Conservation (phyloP, 768 basidiomycete species). For the Tricholoma furcatifolium region DNA sequence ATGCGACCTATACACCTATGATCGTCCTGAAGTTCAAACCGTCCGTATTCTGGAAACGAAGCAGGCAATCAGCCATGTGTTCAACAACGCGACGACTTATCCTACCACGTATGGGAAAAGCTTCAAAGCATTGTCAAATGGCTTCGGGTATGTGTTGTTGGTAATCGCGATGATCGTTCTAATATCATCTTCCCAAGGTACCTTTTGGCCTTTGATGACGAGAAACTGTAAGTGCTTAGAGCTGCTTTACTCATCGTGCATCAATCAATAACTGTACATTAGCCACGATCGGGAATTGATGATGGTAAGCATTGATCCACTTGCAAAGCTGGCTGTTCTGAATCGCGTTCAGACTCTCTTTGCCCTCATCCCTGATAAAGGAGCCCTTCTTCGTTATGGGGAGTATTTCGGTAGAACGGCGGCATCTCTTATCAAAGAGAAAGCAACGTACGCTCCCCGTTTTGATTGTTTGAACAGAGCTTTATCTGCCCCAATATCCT, state of each 20-base stretch:
- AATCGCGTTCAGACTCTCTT: slow-evolving; percentile 14
- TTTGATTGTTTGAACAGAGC: background rate
- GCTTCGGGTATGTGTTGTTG: slow-evolving; percentile 17
- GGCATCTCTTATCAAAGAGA: slow-evolving; percentile 10
- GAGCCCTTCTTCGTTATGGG: slow-evolving; percentile 14
- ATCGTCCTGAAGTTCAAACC: slow-evolving; percentile 8
- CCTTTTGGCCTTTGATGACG: slow-evolving; percentile 20
- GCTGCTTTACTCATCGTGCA: background rate
- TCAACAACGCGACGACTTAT: slow-evolving; percentile 16
- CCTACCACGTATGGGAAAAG: slow-evolving; percentile 13
- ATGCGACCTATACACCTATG: slow-evolving; percentile 5
- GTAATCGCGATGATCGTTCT: background rate
- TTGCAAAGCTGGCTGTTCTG: background rate
- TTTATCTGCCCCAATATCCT: background rate
- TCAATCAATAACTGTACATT: background rate
- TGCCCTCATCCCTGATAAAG: slow-evolving; percentile 18
- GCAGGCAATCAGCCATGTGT: slow-evolving; percentile 18
- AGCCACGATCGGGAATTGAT: slow-evolving; percentile 22
- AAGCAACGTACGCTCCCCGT: slow-evolving; percentile 1
- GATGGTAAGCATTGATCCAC: slow-evolving; percentile 12
- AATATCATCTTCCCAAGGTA: slow-evolving; percentile 8
- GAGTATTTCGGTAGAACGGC: slow-evolving; percentile 16
- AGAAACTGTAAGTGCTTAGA: slow-evolving; percentile 9
- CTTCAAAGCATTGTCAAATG: slow-evolving; percentile 16
- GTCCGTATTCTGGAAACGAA: slow-evolving; percentile 12